phyloP scores from a whole-genome alignment of 1,139 yeast genomes.

The Saccharomyces hybrid region DNA sequence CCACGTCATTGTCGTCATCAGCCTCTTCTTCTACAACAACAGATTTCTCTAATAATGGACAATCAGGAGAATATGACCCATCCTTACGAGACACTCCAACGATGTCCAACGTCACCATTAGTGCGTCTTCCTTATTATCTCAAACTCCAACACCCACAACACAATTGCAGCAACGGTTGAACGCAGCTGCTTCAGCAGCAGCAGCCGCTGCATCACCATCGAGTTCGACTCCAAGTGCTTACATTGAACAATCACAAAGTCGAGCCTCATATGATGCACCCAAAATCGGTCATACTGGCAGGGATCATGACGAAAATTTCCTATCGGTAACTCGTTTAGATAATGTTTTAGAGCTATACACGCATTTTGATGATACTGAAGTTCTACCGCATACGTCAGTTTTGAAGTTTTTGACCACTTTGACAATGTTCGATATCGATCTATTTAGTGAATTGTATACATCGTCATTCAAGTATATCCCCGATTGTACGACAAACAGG shows the following conservation, averaged over 20 bases:
- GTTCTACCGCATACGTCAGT: constrained; percentile 23
- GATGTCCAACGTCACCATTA: background rate
- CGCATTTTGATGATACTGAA: constrained; percentile 21
- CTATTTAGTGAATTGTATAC: constrained; percentile 21
- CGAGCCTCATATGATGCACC: background rate
- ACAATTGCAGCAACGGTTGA: background rate
- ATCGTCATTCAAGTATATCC: constrained; percentile 19
- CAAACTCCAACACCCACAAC: background rate
- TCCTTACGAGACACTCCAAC: background rate
- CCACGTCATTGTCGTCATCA: background rate
- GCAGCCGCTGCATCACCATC: background rate
- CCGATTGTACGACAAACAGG: constrained; percentile 8
- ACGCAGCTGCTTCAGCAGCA: background rate
- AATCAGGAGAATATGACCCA: background rate
- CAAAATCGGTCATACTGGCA: background rate
- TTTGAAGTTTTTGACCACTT: constrained; percentile 19
- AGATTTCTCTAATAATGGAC: background rate
- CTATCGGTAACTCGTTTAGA: constrained; percentile 12
- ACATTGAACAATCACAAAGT: background rate
- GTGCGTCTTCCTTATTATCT: background rate
- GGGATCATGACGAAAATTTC: background rate
- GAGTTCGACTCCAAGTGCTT: background rate
- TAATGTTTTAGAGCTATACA: constrained; percentile 18
- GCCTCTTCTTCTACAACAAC: background rate
- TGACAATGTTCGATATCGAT: constrained; percentile 23